Conservation (phyloP, 345 rosid genomes). For the Brassica cretica region DNA sequence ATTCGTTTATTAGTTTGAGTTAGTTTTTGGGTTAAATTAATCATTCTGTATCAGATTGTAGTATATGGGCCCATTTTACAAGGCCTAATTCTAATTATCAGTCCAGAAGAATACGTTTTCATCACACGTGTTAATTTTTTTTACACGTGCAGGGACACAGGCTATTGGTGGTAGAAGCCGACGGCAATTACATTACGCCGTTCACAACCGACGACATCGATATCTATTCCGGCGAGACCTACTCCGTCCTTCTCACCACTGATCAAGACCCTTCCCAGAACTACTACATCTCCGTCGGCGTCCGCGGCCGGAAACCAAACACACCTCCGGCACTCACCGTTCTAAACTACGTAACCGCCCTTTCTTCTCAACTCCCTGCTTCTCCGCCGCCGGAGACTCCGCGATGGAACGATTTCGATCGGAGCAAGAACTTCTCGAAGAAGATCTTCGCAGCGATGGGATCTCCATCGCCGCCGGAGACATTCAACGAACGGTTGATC, state of each 20-base stretch:
- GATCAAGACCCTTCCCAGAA: slow-evolving; percentile 50
- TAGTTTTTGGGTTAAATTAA: too few species aligned
- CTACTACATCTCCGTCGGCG: slow-evolving; percentile 64
- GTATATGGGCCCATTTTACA: slow-evolving; percentile 13
- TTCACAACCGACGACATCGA: slow-evolving; percentile 58
- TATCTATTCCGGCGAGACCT: slow-evolving; percentile 81
- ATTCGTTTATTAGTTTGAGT: too few species aligned
- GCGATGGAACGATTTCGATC: slow-evolving; percentile 57
- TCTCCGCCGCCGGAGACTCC: slow-evolving; percentile 64
- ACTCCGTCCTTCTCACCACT: slow-evolving; percentile 68
- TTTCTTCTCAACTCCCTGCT: slow-evolving; percentile 45
- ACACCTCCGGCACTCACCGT: slow-evolving; percentile 64
- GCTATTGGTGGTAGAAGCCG: slow-evolving; percentile 81
- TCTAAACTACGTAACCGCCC: slow-evolving; percentile 49
- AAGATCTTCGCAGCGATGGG: slow-evolving; percentile 46
- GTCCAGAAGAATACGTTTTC: background rate
- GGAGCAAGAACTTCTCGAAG: slow-evolving; percentile 50
- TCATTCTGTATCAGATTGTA: background rate
- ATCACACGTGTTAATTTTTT: slow-evolving; percentile 10
- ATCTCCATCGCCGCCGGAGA: slow-evolving; percentile 48
- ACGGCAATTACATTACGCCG: slow-evolving; percentile 78
- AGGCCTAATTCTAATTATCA: background rate
- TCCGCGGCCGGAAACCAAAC: slow-evolving; percentile 56
- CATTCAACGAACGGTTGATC: slow-evolving; percentile 39
- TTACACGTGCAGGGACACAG: slow-evolving; percentile 59